Evolutionary conservation across 192 early-diverging fungal genomes (phyloP).

Genomic region (Blastocladiella britannica): DNA sequence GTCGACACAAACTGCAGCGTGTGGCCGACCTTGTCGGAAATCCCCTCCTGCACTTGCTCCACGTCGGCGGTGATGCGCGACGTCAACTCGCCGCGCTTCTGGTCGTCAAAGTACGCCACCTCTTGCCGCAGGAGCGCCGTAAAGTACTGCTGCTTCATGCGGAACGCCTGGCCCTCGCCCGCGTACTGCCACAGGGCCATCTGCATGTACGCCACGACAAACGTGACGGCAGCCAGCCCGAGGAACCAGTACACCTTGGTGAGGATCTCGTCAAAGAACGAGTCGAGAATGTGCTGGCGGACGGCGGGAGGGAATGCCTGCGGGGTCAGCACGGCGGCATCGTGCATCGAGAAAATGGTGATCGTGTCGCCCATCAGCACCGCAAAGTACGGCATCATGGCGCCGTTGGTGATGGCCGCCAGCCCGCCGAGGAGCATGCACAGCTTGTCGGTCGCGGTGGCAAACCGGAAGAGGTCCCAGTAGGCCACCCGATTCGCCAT

Average conservation of each 20-base stretch:
- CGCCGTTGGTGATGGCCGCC: constrained; percentile 9
- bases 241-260: constrained; percentile 10
- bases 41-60: constrained; percentile 23
- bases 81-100: constrained; percentile 22
- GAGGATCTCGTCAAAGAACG: constrained; percentile 5
- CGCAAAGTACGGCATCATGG: constrained; percentile 14
- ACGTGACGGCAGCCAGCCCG: constrained; percentile 9
- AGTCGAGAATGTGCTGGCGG: neutral
- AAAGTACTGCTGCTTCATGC: constrained; percentile 16
- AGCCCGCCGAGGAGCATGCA: constrained; percentile 9
- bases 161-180: constrained; percentile 8
- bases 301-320: neutral
- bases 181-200: constrained; percentile 9
- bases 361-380: constrained; percentile 18
- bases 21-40: constrained; percentile 26
- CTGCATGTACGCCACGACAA: neutral
- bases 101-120: constrained; percentile 22
- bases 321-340: constrained; percentile 3
- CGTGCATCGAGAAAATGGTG: constrained; percentile 9
- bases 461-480: constrained; percentile 9
- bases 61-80: constrained; percentile 23
- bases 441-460: constrained; percentile 5
- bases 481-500: neutral
- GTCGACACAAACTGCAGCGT: constrained; percentile 13
- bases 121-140: constrained; percentile 18